These are phyloP conservation scores for Acer yangbiense DNA, from an alignment of 345 rosid genomes.

Conservation along the genomic window DNA sequence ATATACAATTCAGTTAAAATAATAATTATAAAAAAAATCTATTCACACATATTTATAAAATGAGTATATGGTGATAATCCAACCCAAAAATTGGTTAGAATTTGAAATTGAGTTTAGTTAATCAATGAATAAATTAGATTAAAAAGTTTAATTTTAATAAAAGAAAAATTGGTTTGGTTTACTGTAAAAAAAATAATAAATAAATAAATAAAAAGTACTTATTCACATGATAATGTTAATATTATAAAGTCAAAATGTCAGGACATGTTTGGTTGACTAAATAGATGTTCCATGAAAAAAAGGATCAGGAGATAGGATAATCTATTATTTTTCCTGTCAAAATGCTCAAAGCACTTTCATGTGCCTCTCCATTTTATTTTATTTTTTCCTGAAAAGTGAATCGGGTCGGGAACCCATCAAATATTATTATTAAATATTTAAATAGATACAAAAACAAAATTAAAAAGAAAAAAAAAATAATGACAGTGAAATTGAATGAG, in stretches of 20 bases:
- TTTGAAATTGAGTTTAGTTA: neutral
- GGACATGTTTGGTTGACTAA: conserved; percentile 26
- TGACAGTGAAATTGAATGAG: too few species aligned
- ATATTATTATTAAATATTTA: neutral
- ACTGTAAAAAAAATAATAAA: too few species aligned
- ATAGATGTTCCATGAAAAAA: neutral
- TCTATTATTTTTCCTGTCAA: conserved; percentile 22
- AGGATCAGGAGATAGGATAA: conserved; percentile 11
- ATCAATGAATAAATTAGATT: neutral
- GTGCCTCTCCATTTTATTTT: conserved; percentile 15
- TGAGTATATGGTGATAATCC: too few species aligned
- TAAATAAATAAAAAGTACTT: neutral
- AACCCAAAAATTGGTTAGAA: neutral
- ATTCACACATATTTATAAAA: too few species aligned
- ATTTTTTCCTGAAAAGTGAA: neutral
- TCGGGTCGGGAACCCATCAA: neutral
- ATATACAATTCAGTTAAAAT: too few species aligned
- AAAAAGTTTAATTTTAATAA: neutral
- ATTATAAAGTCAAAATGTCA: conserved; percentile 19
- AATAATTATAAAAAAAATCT: too few species aligned
- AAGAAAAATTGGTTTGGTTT: neutral
- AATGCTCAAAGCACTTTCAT: conserved; percentile 28
- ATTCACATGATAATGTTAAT: conserved; percentile 13
- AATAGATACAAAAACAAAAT: too few species aligned
- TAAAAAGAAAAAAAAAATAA: too few species aligned